Percentiles rank a stretch among this genome's conserved stretches.
phyloP scores from a whole-genome alignment of 2,329 filamentous ascomycete species.

The Penicillium oxalicum region DNA sequence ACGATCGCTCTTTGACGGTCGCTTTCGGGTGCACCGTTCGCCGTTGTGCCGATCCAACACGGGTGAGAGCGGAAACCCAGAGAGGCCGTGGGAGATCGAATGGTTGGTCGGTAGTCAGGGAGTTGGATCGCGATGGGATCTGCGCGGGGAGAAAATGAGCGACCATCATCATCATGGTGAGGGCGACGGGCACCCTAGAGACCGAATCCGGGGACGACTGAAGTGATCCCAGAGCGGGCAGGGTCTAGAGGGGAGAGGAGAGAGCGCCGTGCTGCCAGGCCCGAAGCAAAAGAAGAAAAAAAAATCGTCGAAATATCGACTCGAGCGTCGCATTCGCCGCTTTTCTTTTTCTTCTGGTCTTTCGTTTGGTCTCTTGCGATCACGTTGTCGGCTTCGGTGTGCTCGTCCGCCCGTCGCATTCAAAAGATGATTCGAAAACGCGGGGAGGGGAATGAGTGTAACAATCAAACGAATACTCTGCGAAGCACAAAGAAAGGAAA shows the following conservation, averaged over 20 bases:
- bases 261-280: neutral
- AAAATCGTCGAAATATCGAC: neutral
- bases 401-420: neutral
- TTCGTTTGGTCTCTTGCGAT: neutral
- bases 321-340: neutral
- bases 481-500: too few species aligned
- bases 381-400: neutral
- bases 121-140: slow-evolving; percentile 23
- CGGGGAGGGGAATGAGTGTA: slow-evolving; percentile 4
- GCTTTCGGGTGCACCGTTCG: slow-evolving; percentile 16
- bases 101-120: slow-evolving; percentile 16
- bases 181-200: slow-evolving; percentile 5
- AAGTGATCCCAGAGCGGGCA: neutral
- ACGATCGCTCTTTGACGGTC: slow-evolving; percentile 20
- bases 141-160: slow-evolving; percentile 28
- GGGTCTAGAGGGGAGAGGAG: neutral
- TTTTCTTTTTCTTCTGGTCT: neutral
- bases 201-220: slow-evolving; percentile 1
- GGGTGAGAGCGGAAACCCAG: slow-evolving; percentile 20
- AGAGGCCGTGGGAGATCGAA: slow-evolving; percentile 17
- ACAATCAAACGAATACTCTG: too few species aligned
- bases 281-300: neutral
- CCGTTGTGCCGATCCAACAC: slow-evolving; percentile 22
- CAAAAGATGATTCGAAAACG: neutral
- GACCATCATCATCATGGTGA: slow-evolving; percentile 26